Conservation (phyloP, 495 filamentous ascomycete species). For the Aspergillus leporis region DNA sequence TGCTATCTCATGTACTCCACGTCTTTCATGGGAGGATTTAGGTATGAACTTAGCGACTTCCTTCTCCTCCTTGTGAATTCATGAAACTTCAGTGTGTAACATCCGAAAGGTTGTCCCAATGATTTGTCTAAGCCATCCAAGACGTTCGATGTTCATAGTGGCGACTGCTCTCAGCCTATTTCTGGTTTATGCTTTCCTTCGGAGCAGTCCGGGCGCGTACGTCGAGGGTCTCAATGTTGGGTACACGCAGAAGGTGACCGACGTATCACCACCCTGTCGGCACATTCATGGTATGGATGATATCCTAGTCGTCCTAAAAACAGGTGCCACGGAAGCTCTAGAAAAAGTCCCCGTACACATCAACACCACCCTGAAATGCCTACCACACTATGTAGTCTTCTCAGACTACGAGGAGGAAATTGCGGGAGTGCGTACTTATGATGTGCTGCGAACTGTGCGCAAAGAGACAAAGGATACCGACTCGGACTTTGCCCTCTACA, state of each 20-base stretch:
- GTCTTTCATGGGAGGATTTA: not conserved
- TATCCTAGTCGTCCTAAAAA: constrained; percentile 45
- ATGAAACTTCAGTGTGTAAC: too few species aligned
- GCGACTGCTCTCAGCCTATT: not conserved
- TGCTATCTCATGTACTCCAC: not conserved
- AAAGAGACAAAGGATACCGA: constrained; percentile 33
- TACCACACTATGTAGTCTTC: constrained; percentile 45
- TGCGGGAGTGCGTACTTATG: constrained; percentile 36
- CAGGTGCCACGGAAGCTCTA: constrained; percentile 40
- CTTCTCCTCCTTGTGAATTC: too few species aligned
- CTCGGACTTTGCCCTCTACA: constrained; percentile 45
- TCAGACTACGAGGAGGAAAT: constrained; percentile 50
- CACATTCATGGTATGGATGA: constrained; percentile 25
- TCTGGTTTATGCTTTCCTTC: not conserved
- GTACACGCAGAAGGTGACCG: too few species aligned
- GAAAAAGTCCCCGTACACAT: constrained; percentile 43
- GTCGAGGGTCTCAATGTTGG: not conserved
- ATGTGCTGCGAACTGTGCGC: constrained; percentile 42
- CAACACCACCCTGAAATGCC: constrained; percentile 39
- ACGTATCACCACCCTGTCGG: too few species aligned
- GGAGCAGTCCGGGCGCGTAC: not conserved
- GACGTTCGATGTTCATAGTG: not conserved
- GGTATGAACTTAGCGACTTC: not conserved
- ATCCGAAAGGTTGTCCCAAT: not conserved
- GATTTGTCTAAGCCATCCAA: not conserved